phyloP scores from a whole-genome alignment of 306 rosid genomes.

The Vachellia pachyceras region DNA sequence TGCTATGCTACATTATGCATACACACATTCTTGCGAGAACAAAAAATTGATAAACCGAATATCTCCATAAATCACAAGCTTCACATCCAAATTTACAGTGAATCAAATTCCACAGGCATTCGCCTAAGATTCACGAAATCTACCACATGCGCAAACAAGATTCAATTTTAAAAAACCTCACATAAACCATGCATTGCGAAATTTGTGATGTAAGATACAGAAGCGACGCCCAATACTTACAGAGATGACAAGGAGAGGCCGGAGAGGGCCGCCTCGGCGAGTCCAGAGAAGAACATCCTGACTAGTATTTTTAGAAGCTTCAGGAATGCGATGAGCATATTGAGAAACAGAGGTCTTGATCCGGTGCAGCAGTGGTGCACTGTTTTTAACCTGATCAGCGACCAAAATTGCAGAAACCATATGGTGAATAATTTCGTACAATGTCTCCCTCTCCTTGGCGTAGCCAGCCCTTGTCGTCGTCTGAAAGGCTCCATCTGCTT shows the following conservation, averaged over 20 bases:
- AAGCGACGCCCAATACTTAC: constrained; percentile 50
- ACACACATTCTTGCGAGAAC: background rate
- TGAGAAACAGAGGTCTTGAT: constrained; percentile 59
- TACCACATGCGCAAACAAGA: background rate
- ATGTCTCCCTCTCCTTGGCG: constrained; percentile 38
- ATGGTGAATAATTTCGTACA: constrained; percentile 54
- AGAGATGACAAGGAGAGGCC: constrained; percentile 80
- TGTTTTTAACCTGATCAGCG: constrained; percentile 39
- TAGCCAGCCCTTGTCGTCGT: background rate
- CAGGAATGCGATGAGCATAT: constrained; percentile 62
- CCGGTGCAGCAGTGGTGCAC: constrained; percentile 56
- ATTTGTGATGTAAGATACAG: background rate
- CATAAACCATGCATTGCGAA: background rate
- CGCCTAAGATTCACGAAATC: background rate
- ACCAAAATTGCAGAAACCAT: constrained; percentile 52
- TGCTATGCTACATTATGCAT: background rate
- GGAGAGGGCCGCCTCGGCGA: constrained; percentile 75
- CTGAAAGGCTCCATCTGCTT: background rate
- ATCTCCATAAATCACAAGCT: background rate
- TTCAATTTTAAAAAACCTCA: background rate
- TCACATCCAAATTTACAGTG: background rate
- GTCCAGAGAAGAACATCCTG: constrained; percentile 65
- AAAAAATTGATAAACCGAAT: background rate
- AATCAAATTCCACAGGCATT: background rate
- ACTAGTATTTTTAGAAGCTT: constrained; percentile 70